These are phyloP conservation scores for Suillus variegatus DNA, from an alignment of 768 basidiomycete genomes.

Conservation along the genomic window DNA sequence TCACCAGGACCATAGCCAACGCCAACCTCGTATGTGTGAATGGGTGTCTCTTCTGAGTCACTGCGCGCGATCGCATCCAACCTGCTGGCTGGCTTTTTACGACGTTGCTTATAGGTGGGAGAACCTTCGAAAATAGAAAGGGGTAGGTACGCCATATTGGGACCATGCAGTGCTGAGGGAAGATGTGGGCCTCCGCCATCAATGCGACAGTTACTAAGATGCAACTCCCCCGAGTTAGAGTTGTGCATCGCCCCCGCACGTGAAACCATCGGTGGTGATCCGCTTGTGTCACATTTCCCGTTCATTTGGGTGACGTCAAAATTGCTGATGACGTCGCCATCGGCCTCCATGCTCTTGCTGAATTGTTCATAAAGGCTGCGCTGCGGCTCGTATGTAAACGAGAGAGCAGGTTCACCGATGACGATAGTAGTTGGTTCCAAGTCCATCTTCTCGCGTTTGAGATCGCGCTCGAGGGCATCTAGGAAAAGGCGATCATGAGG, in stretches of 20 bases:
- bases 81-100: conserved; percentile 65
- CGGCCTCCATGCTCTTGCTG: conserved; percentile 41
- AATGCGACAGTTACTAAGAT: conserved; percentile 21
- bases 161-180: conserved; percentile 21
- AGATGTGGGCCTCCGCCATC: conserved; percentile 23
- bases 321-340: conserved; percentile 6
- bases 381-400: conserved; percentile 87
- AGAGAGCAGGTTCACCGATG: conserved; percentile 79
- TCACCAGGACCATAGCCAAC: conserved; percentile 33
- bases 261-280: conserved; percentile 10
- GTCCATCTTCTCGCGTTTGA: conserved; percentile 93
- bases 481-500: conserved; percentile 97
- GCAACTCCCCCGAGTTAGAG: conserved; percentile 18
- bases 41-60: conserved; percentile 22
- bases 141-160: conserved; percentile 50
- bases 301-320: conserved; percentile 13
- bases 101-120: conserved; percentile 86
- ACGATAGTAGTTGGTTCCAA: conserved; percentile 80
- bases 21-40: conserved; percentile 16
- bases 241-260: conserved; percentile 12
- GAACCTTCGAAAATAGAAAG: conserved; percentile 83
- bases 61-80: conserved; percentile 31
- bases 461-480: conserved; percentile 93
- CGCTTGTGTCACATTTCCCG: conserved; percentile 16
- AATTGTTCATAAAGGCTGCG: conserved; percentile 90